Evolutionary conservation across 345 rosid genomes (phyloP), one percentile per base, ranked within the genome.

Genomic region (Eucalyptus erythrocorys): DNA sequence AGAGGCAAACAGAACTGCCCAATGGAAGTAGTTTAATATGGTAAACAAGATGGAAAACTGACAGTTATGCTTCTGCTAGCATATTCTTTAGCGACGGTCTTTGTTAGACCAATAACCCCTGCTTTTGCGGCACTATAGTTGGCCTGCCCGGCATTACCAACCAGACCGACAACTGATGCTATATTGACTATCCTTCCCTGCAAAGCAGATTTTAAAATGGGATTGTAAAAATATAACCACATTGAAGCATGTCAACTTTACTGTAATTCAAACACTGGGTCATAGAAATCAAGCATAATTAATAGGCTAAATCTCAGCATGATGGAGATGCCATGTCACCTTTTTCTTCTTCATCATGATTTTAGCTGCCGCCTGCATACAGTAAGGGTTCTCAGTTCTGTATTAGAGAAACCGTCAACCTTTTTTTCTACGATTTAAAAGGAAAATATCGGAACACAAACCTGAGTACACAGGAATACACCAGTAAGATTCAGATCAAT

Each of bases 121-220:
- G 97, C 99, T 93, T 98, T 98, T 34, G 99, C 98, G 49, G 99
- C 99, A 91, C 97, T 95, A 89, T 97, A 98, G 94, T 98, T 98
- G 89, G 99, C 98, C 95, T 98, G 99, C 48, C 99, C 99, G 42
- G 85, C 88, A n/a, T 98, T 98, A 89, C 99, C 99, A 89, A 96
- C 94, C 91, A 98, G 94, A 92, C 99, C 99, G 89, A 96, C 98
- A 80, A 97, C 99, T 76, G 99, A 98, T 17, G 99, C 94, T 88
- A 98, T 94, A 84, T 98, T 98, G 90, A 97, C 90, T 87, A 97
- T 94, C 91, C 96, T 95, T 91, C 99, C 99, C 99, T 98, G 93
- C 87, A 93, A 86, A 87, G 42, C 50, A 87, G 27, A 81, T 47
- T 47, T 30, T 30, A 48, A 61, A 49, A 57, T 37, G 40, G 82